phyloP scores from a whole-genome alignment of 1,284 basidiomycete genomes.

The Heterobasidion occidentale region DNA sequence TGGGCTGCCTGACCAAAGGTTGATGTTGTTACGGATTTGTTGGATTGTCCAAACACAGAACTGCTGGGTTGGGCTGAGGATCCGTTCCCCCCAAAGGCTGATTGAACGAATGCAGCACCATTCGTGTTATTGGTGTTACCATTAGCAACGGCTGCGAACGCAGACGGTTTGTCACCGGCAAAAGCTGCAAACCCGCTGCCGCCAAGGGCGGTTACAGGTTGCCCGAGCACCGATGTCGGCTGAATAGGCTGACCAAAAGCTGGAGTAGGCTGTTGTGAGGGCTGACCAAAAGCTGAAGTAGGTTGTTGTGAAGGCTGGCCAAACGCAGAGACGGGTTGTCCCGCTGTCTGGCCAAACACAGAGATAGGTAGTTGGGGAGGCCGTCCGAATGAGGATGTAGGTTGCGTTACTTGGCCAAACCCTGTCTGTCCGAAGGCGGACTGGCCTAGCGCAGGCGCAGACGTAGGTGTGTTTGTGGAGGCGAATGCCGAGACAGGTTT shows the following conservation, averaged over 20 bases:
- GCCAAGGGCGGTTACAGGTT: conserved; percentile 2
- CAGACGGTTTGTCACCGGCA: conserved; percentile 17
- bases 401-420: conserved; percentile 20
- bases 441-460: conserved; percentile 27
- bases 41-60: conserved; percentile 5
- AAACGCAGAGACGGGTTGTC: conserved; percentile 13
- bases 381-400: conserved; percentile 16
- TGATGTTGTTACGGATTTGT: conserved; percentile 10
- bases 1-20: not conserved
- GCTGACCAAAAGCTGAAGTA: conserved; percentile 22
- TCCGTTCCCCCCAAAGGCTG: too few species aligned
- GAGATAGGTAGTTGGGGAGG: conserved; percentile 15
- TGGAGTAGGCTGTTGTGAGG: conserved; percentile 14
- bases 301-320: conserved; percentile 13
- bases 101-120: too few species aligned
- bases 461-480: conserved; percentile 17
- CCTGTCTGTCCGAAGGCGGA: conserved; percentile 29
- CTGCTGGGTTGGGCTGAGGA: too few species aligned
- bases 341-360: conserved; percentile 24
- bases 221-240: conserved; percentile 7
- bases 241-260: conserved; percentile 19
- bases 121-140: too few species aligned
- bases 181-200: conserved; percentile 28
- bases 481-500: conserved; percentile 25
- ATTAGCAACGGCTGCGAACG: conserved; percentile 11